Evolutionary conservation across 2,329 filamentous ascomycete genomes (phyloP), one percentile per base, ranked within the genome.

Genomic region (Curvularia sp.): DNA sequence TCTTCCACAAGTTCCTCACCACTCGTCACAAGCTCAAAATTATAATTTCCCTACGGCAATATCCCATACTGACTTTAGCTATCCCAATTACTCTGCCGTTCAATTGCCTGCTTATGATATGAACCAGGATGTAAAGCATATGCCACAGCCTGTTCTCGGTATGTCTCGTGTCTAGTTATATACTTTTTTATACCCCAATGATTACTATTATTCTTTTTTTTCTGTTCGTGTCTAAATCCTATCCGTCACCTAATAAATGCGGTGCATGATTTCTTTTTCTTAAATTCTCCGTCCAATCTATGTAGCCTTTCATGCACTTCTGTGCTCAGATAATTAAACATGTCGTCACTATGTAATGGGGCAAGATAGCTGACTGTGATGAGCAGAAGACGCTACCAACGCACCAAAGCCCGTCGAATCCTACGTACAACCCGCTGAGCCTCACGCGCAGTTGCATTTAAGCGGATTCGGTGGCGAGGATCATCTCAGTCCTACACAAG

Each of bases 141-240:
- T 76, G 68, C 69, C 71, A 56, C 72, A 74, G 60, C 72, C 72
- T 69, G 70, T 72, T 65, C 74, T 75, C 63, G 73, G 75, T 77
- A 77, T 76, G 75, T 77, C 74, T 69, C 75, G 71, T 70, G 69
- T 77, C 66, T 77, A 75, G 72, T 74, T 71, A 68, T 59, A 67
- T 65, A 69, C 65, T 60, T 67, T 63, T 63, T 53, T 67, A 73
- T 69, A 71, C 64, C 66, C 67, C 68, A 74, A 70, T 68, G 64
- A 72, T 59, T 69, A 72, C 71, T 64, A 68, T 67, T 66, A 68
- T 65, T 61, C 57, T 62, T 61, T 62, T 63, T 63, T 65, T 57
- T 60, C 61, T 61, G n/a, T 46, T 57, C 49, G 56, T 63, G 64
- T 58, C 59, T 35, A 55, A 42, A 47, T 38, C 51, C 58, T 49